phyloP scores from a whole-genome alignment of 257 asterid species.

The Ocimum tenuiflorum region DNA sequence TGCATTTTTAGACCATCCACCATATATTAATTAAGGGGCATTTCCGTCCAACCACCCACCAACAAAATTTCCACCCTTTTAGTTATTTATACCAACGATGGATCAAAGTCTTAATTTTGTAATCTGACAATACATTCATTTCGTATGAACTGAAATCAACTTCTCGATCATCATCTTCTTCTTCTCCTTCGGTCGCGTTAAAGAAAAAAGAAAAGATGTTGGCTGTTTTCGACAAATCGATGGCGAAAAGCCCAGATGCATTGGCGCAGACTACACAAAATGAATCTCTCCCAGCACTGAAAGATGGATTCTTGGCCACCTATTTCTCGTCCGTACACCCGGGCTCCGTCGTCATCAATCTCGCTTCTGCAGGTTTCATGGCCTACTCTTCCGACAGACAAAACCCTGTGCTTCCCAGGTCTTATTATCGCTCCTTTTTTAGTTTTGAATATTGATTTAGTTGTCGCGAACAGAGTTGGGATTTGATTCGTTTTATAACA shows the following conservation, averaged over 20 bases:
- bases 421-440: not conserved
- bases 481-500: not conserved
- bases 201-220: constrained; percentile 33
- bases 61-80: no score
- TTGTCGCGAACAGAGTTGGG: no score
- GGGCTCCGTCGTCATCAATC: constrained; percentile 62
- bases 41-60: not conserved
- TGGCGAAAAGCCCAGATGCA: constrained; percentile 87
- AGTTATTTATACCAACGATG: no score
- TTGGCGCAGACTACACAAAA: constrained; percentile 42
- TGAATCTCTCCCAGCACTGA: constrained; percentile 48
- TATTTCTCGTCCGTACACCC: constrained; percentile 58
- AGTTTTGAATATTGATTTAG: not conserved
- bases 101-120: no score
- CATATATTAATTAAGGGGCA: not conserved
- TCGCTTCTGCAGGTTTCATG: constrained; percentile 64
- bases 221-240: constrained; percentile 75
- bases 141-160: no score
- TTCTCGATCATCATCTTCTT: not conserved
- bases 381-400: constrained; percentile 60
- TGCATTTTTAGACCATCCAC: not conserved
- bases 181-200: not conserved
- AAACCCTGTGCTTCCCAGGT: constrained; percentile 84
- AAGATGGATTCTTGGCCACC: constrained; percentile 67
- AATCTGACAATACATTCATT: no score